Evolutionary conservation across 2,329 filamentous ascomycete species (phyloP).

Genomic region (Colletotrichum sp.): DNA sequence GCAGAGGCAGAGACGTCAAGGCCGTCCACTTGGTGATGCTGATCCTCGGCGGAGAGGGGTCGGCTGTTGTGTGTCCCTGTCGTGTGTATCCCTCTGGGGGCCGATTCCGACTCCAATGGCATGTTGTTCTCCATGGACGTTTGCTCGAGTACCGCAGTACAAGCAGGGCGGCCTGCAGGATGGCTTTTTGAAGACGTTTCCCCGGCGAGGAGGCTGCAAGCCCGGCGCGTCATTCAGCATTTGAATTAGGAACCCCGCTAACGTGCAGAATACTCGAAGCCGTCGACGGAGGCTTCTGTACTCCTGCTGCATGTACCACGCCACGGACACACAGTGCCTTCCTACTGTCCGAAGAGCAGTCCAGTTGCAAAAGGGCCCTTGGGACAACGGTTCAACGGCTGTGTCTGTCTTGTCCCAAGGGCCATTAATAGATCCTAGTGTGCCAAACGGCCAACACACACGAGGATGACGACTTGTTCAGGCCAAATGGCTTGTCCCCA

Average conservation of each 20-base stretch:
- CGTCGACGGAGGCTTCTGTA: not conserved
- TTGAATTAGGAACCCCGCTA: not conserved
- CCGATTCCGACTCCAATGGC: not conserved
- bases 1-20: not conserved
- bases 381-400: conserved; percentile 2
- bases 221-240: conserved; percentile 5
- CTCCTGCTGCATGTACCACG: not conserved
- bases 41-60: not conserved
- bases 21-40: not conserved
- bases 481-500: not conserved
- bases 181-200: not conserved
- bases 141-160: not conserved
- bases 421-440: not conserved
- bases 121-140: not conserved
- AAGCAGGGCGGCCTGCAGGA: not conserved
- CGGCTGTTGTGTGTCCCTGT: not conserved
- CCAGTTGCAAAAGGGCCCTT: not conserved
- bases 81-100: not conserved
- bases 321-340: conserved; percentile 1
- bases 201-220: not conserved
- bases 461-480: not conserved
- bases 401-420: not conserved
- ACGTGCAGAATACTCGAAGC: not conserved
- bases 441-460: not conserved
- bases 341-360: not conserved